A percentile compares a stretch with the other conserved stretches of the same genome.
Conservation (phyloP, 352 stramenopile species). For the Pythium oligandrum region DNA sequence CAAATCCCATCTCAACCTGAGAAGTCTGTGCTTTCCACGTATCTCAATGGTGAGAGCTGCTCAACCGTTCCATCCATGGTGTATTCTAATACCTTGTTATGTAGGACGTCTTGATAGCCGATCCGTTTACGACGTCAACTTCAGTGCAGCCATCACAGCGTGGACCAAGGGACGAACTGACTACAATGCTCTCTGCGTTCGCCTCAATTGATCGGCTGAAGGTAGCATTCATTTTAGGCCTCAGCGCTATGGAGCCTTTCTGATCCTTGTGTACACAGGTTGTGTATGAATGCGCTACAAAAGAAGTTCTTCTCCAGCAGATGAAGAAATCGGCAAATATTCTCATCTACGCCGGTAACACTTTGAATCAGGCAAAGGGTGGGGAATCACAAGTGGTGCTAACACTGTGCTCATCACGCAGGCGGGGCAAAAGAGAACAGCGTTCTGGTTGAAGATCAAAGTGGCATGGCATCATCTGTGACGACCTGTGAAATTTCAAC, state of each 20-base stretch:
- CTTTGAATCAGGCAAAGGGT: no score
- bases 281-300: slow-evolving; percentile 19
- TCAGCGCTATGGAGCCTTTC: no score
- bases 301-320: slow-evolving; percentile 7
- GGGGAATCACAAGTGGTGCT: no score
- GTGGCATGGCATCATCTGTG: slow-evolving; percentile 16
- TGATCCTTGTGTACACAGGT: slow-evolving; percentile 1
- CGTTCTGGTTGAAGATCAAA: slow-evolving; percentile 15
- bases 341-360: no score
- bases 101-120: slow-evolving; percentile 31
- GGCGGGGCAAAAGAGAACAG: slow-evolving; percentile 6
- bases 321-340: slow-evolving; percentile 1
- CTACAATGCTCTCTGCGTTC: slow-evolving; percentile 36
- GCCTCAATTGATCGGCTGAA: slow-evolving; percentile 34
- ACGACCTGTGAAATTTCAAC: slow-evolving; percentile 3
- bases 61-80: neutral
- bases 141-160: slow-evolving; percentile 11
- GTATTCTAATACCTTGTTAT: no score
- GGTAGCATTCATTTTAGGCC: slow-evolving; percentile 14
- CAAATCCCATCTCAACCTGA: no score
- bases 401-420: neutral
- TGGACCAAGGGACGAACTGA: slow-evolving; percentile 49
- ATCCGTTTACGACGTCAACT: slow-evolving; percentile 17
- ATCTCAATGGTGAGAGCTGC: slow-evolving; percentile 5
- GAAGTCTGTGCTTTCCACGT: slow-evolving; percentile 2